A percentile compares a stretch with the other conserved stretches of the same genome.
These are phyloP conservation scores for Scheffersomyces spartinae DNA, from an alignment of 805 yeast species.

Conservation along the genomic window DNA sequence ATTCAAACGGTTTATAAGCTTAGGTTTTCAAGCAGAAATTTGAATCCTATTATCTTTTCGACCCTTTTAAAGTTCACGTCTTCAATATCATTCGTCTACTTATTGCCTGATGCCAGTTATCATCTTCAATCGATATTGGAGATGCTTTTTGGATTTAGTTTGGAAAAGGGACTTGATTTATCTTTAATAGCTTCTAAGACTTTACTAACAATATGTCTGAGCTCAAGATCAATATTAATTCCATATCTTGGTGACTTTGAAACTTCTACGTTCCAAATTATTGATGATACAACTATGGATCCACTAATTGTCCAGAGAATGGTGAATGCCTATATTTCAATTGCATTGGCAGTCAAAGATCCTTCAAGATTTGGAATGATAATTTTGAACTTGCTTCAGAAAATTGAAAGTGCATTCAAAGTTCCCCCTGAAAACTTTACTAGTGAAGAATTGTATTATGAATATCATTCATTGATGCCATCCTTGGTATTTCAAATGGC, in stretches of 20 bases:
- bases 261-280: slow-evolving; percentile 33
- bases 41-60: no score
- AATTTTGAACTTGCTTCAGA: slow-evolving; percentile 9
- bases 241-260: slow-evolving; percentile 38
- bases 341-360: slow-evolving; percentile 42
- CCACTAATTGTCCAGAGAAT: slow-evolving; percentile 45
- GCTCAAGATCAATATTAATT: slow-evolving; percentile 32
- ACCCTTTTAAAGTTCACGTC: no score
- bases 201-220: slow-evolving; percentile 45
- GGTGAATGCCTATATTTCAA: slow-evolving; percentile 50
- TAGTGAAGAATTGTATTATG: slow-evolving; percentile 16
- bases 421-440: slow-evolving; percentile 2
- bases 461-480: slow-evolving; percentile 45
- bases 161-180: no score
- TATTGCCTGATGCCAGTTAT: no score
- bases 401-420: slow-evolving; percentile 7
- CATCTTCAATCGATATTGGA: no score
- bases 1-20: no score
- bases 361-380: slow-evolving; percentile 22
- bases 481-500: slow-evolving; percentile 61
- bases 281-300: slow-evolving; percentile 27
- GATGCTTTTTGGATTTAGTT: no score
- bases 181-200: slow-evolving; percentile 36
- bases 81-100: no score
- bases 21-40: no score